Evolutionary conservation across 2,329 filamentous ascomycete genomes (phyloP).

Genomic region (Alternaria angustiovoidea): DNA sequence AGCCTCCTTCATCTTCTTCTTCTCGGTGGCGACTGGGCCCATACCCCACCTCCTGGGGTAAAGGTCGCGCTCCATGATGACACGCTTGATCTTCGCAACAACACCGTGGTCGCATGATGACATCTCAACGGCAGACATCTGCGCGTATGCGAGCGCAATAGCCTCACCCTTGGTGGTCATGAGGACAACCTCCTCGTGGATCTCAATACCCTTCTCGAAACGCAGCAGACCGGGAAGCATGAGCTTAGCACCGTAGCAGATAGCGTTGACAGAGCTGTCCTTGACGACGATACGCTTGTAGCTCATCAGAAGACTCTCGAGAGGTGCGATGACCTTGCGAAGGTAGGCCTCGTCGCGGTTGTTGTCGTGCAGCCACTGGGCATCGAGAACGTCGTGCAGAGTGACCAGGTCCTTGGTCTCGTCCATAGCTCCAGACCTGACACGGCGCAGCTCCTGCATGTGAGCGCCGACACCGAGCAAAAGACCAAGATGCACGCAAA

Average conservation of each 20-base stretch:
- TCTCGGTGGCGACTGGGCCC: constrained; percentile 90
- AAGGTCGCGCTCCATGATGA: constrained; percentile 99
- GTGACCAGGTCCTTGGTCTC: constrained; percentile 90
- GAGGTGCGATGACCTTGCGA: constrained; percentile 86
- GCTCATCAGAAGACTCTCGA: constrained; percentile 88
- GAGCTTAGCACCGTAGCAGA: constrained; percentile 98
- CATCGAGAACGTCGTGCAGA: constrained; percentile 92
- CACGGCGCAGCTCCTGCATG: constrained; percentile 97
- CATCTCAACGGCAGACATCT: constrained; percentile 98
- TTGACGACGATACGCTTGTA: constrained; percentile 99
- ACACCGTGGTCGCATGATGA: constrained; percentile 97
- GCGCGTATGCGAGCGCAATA: constrained; percentile 92
- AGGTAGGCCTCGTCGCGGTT: constrained; percentile 93
- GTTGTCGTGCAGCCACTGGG: constrained; percentile 96
- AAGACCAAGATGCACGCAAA: constrained; percentile 90
- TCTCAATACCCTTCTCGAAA: constrained; percentile 90
- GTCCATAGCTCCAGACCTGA: constrained; percentile 93
- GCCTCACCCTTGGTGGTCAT: constrained; percentile 99
- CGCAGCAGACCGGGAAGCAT: constrained; percentile 97
- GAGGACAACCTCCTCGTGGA: constrained; percentile 94
- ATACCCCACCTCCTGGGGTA: constrained; percentile 98
- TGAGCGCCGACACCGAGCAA: constrained; percentile 85
- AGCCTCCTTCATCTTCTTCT: constrained; percentile 99
- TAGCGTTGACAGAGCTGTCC: constrained; percentile 94
- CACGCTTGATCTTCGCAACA: constrained; percentile 98